Evolutionary conservation across 352 stramenopile species (phyloP), one percentile per base, ranked within the genome.

Genomic region (Vaucheria bursata): DNA sequence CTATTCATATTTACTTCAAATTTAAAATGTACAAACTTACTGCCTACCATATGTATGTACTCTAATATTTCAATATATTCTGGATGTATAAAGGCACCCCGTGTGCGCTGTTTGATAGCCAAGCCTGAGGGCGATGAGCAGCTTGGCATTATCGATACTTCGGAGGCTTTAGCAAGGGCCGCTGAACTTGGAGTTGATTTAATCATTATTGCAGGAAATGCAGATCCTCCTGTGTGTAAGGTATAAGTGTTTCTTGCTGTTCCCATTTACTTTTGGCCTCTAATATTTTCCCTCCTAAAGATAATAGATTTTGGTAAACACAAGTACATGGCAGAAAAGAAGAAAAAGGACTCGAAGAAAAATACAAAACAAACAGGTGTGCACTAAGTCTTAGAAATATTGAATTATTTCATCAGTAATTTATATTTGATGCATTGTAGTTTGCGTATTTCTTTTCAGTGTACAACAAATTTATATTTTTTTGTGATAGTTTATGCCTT

Each of bases 291-390:
- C 35, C 50, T 80, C 52, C 59, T 73, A 0, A 70, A 80, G 33
- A 91, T 93, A 77, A 88, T 90, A 12, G 88, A 93, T 73, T 93
- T 91, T 79, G 88, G 85, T 12, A 93, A 93, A 73, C 79, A 81
- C 79, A 85, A 84, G 77, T 93, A 93, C 84, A 83, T 79, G 68
- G 80, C 85, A 73, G 87, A 92, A 75, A 92, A 91, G 82, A 89
- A 90, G 74, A 86, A 88, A 5, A 93, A 93, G 82, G 89, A 92
- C 69, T 79, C 88, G 49, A 88, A 87, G 65, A 92, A 92, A 80
- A 92, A 92, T 85, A 85, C 84, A 37, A 93, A 93, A 83, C 82
- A 84, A n/a, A 89, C 82, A 1, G 74, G 74, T 79, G 29, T 12
- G 74, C 69, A 67, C 32, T 34, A 8, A 71, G 8, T 37, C n/a